Percentiles rank a stretch among this genome's conserved stretches.
Conservation (phyloP, 202 grass and related monocot genomes). For the Digitaria exilis region DNA sequence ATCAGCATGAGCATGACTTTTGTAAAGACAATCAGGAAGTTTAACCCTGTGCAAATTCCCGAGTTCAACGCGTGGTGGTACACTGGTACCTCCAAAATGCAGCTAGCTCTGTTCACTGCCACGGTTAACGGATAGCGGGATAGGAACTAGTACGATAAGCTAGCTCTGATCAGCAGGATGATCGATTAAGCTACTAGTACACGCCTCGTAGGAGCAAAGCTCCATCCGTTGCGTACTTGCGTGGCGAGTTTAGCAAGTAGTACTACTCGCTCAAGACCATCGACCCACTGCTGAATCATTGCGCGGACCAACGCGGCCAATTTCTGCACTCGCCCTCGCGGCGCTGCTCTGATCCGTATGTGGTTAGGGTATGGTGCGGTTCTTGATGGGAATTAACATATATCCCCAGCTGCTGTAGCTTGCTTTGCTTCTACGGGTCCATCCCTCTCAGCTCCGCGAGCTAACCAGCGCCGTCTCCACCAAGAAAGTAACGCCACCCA, state of each 20-base stretch:
- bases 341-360: not conserved
- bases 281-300: not conserved
- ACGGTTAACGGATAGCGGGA: too few species aligned
- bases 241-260: too few species aligned
- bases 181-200: too few species aligned
- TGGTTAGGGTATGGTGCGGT: not conserved
- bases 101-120: too few species aligned
- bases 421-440: slow-evolving; percentile 39
- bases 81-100: too few species aligned
- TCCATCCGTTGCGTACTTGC: not conserved
- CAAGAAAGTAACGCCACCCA: not conserved
- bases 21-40: too few species aligned
- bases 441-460: slow-evolving; percentile 10
- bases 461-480: not conserved
- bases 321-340: not conserved
- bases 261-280: too few species aligned
- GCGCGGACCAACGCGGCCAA: not conserved
- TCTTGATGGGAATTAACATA: too few species aligned
- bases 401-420: not conserved
- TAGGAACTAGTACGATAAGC: too few species aligned
- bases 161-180: too few species aligned
- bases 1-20: too few species aligned
- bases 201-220: not conserved
- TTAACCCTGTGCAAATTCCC: not conserved
- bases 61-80: not conserved